Conservation (phyloP, 1,284 basidiomycete species). For the Pseudozyma sp. region DNA sequence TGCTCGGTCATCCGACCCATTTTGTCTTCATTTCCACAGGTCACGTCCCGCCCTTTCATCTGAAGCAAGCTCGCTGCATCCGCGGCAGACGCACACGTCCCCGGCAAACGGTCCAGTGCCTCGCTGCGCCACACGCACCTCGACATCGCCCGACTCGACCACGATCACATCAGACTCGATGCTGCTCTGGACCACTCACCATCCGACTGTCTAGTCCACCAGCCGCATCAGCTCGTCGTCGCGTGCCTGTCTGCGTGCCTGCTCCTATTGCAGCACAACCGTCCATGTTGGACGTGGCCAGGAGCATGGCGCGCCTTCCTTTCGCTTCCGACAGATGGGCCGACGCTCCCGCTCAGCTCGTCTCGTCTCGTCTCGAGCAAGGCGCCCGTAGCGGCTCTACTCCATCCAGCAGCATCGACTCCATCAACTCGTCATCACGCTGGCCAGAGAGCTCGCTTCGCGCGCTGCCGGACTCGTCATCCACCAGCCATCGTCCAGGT, state of each 20-base stretch:
- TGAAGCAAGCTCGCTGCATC: no score
- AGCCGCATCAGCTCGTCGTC: neutral
- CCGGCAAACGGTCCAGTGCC: no score
- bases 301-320: conserved; percentile 24
- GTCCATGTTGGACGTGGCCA: conserved; percentile 24
- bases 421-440: conserved; percentile 14
- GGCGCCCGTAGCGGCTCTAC: conserved; percentile 25
- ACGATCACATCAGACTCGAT: no score
- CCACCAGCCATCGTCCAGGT: neutral
- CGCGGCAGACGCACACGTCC: no score
- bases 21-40: no score
- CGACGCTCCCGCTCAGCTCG: conserved; percentile 34
- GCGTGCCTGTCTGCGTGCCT: neutral
- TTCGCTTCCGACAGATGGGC: conserved; percentile 21
- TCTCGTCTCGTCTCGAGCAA: conserved; percentile 40
- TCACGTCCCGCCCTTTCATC: no score
- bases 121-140: no score
- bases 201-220: neutral
- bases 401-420: conserved; percentile 27
- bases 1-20: no score
- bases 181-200: neutral
- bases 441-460: conserved; percentile 10
- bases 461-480: neutral
- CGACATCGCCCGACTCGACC: no score
- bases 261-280: neutral